Evolutionary conservation across 257 asterid species (phyloP).

Genomic region (Scutellaria minor): DNA sequence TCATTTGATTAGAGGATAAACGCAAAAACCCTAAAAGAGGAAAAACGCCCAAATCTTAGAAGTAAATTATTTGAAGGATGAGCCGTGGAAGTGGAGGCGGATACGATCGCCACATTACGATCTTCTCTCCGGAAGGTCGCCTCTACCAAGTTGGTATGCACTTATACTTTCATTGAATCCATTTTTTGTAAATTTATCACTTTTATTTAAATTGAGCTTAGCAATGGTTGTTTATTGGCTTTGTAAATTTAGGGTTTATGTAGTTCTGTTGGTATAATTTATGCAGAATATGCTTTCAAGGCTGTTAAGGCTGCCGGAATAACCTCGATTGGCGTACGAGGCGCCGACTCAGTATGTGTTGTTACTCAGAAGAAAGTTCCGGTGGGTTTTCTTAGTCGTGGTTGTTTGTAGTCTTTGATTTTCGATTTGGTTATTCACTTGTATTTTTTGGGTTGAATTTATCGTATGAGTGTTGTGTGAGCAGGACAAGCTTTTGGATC

Average conservation of each 20-base stretch:
- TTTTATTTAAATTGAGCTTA: conserved; percentile 9
- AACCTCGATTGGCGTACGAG: conserved; percentile 96
- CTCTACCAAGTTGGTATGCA: conserved; percentile 93
- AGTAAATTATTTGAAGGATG: conserved; percentile 44
- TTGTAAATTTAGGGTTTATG: conserved; percentile 38
- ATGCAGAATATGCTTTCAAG: conserved; percentile 71
- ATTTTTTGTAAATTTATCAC: not conserved
- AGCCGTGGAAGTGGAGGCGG: conserved; percentile 99
- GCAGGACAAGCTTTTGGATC: conserved; percentile 98
- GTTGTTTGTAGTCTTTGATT: too few species aligned
- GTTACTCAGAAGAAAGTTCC: conserved; percentile 99
- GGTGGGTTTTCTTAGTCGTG: conserved; percentile 44
- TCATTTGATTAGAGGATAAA: not conserved
- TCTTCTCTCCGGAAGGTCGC: conserved; percentile 99
- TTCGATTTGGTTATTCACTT: not conserved
- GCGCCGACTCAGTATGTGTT: conserved; percentile 93
- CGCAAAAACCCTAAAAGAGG: not conserved
- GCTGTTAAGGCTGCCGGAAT: conserved; percentile 94
- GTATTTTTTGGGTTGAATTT: conserved; percentile 17
- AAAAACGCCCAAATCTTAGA: not conserved
- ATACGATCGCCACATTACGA: conserved; percentile 98
- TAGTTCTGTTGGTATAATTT: conserved; percentile 17
- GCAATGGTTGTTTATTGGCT: not conserved
- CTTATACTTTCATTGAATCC: not conserved
- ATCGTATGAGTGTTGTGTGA: conserved; percentile 32